Conservation (phyloP, 768 basidiomycete species). For the Kwoniella dejecticola region DNA sequence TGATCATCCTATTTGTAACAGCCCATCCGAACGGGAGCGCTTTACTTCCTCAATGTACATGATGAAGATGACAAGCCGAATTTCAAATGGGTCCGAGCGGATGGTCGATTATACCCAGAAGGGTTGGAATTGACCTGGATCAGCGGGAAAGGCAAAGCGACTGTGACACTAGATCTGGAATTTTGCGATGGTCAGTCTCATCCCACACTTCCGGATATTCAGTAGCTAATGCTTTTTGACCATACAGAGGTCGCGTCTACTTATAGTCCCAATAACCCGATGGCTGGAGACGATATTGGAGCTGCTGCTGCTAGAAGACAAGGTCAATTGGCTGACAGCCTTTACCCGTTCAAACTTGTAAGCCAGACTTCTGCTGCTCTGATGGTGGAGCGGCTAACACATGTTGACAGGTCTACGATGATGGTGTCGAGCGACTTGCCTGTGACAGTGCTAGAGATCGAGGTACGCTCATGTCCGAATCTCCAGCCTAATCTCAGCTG, state of each 20-base stretch:
- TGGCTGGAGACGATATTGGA: slow-evolving; percentile 81
- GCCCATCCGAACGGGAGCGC: slow-evolving; percentile 80
- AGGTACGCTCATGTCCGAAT: slow-evolving; percentile 26
- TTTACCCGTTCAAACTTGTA: slow-evolving; percentile 83
- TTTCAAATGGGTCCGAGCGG: slow-evolving; percentile 78
- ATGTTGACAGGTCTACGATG: slow-evolving; percentile 74
- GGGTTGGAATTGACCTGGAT: slow-evolving; percentile 85
- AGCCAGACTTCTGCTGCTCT: neutral
- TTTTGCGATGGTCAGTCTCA: slow-evolving; percentile 63
- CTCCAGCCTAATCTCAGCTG: neutral
- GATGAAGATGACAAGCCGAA: slow-evolving; percentile 62
- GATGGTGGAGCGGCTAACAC: too few relatives aligned
- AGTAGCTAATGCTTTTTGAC: neutral
- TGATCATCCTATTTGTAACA: slow-evolving; percentile 57
- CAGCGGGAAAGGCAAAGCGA: slow-evolving; percentile 76
- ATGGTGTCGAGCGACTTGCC: slow-evolving; percentile 83
- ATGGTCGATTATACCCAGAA: slow-evolving; percentile 69
- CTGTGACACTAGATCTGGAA: slow-evolving; percentile 80
- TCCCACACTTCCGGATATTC: neutral
- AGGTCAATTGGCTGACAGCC: slow-evolving; percentile 62
- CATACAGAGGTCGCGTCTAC: slow-evolving; percentile 75
- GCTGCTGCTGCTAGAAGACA: slow-evolving; percentile 70
- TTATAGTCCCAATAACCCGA: slow-evolving; percentile 76
- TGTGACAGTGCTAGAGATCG: slow-evolving; percentile 85
- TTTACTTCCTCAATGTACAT: slow-evolving; percentile 94